phyloP scores from a whole-genome alignment of 805 yeast genomes.

The Kuraishia borneana region DNA sequence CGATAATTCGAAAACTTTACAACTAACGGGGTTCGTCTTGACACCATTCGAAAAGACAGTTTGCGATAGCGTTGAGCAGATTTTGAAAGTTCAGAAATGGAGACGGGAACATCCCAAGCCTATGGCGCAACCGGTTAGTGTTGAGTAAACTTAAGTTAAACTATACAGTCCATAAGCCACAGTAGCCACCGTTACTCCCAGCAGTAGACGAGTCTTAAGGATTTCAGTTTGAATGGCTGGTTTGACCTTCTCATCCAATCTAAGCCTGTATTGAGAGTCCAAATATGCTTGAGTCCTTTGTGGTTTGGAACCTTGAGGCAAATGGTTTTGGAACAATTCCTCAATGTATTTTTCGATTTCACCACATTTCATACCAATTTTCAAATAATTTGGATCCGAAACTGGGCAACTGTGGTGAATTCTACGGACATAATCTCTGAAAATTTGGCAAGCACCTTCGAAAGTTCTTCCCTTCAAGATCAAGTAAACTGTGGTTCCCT shows the following conservation, averaged over 20 bases:
- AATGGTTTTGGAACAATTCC: slow-evolving; percentile 40
- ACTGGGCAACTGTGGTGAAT: slow-evolving; percentile 77
- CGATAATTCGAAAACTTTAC: neutral
- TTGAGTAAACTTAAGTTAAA: no score
- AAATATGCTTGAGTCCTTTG: slow-evolving; percentile 6
- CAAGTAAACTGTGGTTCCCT: slow-evolving; percentile 73
- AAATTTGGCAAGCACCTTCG: slow-evolving; percentile 65
- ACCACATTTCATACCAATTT: slow-evolving; percentile 77
- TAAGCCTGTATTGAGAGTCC: neutral
- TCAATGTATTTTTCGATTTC: slow-evolving; percentile 85
- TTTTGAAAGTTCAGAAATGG: no score
- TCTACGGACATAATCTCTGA: slow-evolving; percentile 58
- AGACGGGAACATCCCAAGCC: no score
- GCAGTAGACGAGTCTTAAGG: neutral
- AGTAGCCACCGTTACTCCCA: neutral
- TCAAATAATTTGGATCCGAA: slow-evolving; percentile 75
- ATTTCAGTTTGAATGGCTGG: neutral
- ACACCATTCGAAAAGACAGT: slow-evolving; percentile 6
- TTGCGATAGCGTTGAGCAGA: slow-evolving; percentile 5
- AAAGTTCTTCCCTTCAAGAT: slow-evolving; percentile 67
- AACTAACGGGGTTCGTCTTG: slow-evolving; percentile 4
- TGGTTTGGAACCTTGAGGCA: slow-evolving; percentile 43
- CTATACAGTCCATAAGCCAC: neutral
- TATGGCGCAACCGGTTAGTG: no score
- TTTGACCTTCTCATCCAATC: neutral